Evolutionary conservation across 805 yeast genomes (phyloP).

Genomic region (Schwanniomyces yamadae): DNA sequence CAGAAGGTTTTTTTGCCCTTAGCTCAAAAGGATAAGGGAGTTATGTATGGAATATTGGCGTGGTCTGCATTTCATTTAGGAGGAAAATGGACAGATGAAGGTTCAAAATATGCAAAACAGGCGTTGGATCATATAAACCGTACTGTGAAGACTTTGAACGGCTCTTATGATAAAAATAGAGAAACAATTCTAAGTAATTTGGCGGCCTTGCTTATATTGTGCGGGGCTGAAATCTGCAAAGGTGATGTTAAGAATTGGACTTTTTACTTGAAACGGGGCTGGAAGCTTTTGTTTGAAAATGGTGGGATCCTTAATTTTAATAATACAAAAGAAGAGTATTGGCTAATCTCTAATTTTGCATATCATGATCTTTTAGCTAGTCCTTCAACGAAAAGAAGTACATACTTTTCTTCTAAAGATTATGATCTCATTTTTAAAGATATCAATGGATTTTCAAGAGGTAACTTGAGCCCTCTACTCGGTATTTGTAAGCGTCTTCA

Average conservation of each 20-base stretch:
- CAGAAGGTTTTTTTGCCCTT: conserved; percentile 54
- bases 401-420: conserved; percentile 61
- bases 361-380: conserved; percentile 76
- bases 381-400: conserved; percentile 56
- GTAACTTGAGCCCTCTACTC: conserved; percentile 63
- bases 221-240: conserved; percentile 80
- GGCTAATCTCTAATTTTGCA: conserved; percentile 75
- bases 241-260: conserved; percentile 83
- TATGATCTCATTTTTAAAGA: conserved; percentile 53
- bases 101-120: conserved; percentile 44
- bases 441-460: conserved; percentile 30
- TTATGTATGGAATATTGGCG: conserved; percentile 50
- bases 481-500: conserved; percentile 73
- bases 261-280: conserved; percentile 61
- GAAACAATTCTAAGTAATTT: conserved; percentile 44
- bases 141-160: conserved; percentile 15
- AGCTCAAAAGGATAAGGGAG: conserved; percentile 52
- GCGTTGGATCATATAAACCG: conserved; percentile 45
- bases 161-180: conserved; percentile 19
- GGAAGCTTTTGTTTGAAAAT: conserved; percentile 54
- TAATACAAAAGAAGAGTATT: conserved; percentile 58
- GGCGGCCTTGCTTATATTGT: conserved; percentile 65
- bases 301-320: conserved; percentile 62
- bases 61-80: conserved; percentile 58
- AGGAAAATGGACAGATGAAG: conserved; percentile 46